Evolutionary conservation across 129 eudicot species (phyloP).

Genomic region (Rutidosis leptorrhynchoides): DNA sequence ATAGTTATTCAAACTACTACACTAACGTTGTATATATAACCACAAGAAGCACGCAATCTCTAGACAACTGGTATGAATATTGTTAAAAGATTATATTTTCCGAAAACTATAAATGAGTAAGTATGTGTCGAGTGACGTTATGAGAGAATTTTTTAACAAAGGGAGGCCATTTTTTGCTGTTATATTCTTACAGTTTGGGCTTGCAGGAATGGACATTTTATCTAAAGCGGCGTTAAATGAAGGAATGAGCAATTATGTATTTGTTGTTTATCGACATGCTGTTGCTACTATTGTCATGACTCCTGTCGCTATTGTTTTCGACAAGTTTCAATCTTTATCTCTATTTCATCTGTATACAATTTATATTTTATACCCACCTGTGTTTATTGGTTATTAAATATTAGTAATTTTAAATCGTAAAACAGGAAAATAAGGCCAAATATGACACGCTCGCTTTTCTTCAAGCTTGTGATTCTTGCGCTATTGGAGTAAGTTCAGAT

Average conservation of each 20-base stretch:
- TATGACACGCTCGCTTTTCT: conserved; percentile 52
- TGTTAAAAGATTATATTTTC: not conserved
- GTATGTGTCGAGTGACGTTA: conserved; percentile 26
- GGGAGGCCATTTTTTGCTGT: conserved; percentile 65
- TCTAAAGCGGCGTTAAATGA: conserved; percentile 63
- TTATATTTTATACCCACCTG: not conserved
- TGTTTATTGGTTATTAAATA: not conserved
- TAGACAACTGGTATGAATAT: conserved; percentile 2
- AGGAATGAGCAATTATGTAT: conserved; percentile 84
- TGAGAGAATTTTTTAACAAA: conserved; percentile 24
- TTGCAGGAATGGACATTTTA: conserved; percentile 77
- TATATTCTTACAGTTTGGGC: conserved; percentile 68
- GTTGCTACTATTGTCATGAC: conserved; percentile 61
- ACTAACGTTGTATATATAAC: conserved; percentile 28
- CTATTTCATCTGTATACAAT: not conserved
- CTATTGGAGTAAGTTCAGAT: conserved; percentile 52
- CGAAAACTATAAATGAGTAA: conserved; percentile 25
- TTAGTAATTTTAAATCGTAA: not conserved
- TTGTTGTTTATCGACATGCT: conserved; percentile 77
- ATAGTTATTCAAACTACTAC: not conserved
- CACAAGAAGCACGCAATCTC: conserved; percentile 13
- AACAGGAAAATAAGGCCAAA: conserved; percentile 59
- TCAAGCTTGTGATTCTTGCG: conserved; percentile 46
- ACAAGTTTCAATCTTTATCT: conserved; percentile 47
- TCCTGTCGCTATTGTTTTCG: conserved; percentile 69